phyloP scores from a whole-genome alignment of 1,139 yeast species.

The Yamadazyma dendronema region DNA sequence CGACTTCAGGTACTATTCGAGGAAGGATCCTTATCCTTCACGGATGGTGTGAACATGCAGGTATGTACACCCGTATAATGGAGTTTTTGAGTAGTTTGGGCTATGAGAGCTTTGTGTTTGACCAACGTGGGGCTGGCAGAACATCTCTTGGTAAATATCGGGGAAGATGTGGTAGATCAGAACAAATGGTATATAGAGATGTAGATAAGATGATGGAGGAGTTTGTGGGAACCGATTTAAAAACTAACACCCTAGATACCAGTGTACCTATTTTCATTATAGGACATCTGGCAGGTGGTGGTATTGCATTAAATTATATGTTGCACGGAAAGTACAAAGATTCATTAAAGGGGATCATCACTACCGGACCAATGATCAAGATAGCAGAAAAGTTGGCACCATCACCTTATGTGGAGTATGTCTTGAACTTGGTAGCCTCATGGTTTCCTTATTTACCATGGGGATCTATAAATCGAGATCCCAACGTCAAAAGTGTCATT shows the following conservation, averaged over 20 bases:
- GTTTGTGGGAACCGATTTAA: constrained; percentile 4
- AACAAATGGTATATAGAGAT: constrained; percentile 15
- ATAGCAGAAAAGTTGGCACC: constrained; percentile 15
- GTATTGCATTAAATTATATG: constrained; percentile 20
- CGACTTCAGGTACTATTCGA: constrained; percentile 4
- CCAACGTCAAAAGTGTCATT: constrained; percentile 14
- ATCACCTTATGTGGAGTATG: constrained; percentile 12
- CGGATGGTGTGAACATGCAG: constrained; percentile 24
- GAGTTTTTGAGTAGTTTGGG: constrained; percentile 19
- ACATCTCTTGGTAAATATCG: constrained; percentile 20
- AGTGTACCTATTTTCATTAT: no score
- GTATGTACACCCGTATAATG: constrained; percentile 20
- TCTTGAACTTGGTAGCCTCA: constrained; percentile 11
- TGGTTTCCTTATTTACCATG: constrained; percentile 16
- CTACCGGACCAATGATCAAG: constrained; percentile 20
- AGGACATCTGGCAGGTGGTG: constrained; percentile 26
- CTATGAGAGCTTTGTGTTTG: constrained; percentile 20
- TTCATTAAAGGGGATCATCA: constrained; percentile 13
- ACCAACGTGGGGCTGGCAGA: constrained; percentile 23
- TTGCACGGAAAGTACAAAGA: constrained; percentile 18
- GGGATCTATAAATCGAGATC: constrained; percentile 13
- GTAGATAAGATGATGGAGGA: constrained; percentile 20
- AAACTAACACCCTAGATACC: constrained; percentile 7
- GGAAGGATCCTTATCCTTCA: constrained; percentile 21
- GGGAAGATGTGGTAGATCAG: constrained; percentile 17